phyloP scores from a whole-genome alignment of 2,329 filamentous ascomycete species.

The Elsinoe perseae region DNA sequence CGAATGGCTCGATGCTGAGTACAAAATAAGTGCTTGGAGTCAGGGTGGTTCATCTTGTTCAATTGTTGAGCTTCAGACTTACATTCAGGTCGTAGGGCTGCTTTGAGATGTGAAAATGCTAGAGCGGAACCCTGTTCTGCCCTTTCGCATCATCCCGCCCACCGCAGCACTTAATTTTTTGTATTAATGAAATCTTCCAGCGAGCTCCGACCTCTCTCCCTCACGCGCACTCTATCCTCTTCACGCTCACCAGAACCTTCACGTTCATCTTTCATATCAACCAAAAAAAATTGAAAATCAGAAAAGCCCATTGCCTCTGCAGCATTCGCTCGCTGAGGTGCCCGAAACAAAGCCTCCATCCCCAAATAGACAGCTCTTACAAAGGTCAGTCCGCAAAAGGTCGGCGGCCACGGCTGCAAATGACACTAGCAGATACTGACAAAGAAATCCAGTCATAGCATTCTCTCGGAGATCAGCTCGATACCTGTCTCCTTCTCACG shows the following conservation, averaged over 20 bases:
- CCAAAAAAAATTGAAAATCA: conserved; percentile 36
- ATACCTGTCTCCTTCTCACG: conserved; percentile 13
- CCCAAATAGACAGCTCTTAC: conserved; percentile 19
- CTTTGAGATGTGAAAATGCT: neutral
- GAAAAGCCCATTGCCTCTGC: conserved; percentile 27
- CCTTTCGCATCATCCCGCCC: neutral
- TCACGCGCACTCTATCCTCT: conserved; percentile 3
- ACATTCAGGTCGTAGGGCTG: neutral
- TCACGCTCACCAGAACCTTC: neutral
- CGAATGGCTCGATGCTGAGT: no score
- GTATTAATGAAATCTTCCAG: conserved; percentile 3
- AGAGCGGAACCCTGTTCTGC: neutral
- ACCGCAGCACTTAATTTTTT: conserved; percentile 7
- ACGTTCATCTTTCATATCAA: conserved; percentile 6
- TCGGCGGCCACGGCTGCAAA: conserved; percentile 9
- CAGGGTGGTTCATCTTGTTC: no score
- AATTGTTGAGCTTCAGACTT: neutral
- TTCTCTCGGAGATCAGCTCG: conserved; percentile 6
- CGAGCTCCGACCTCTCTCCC: neutral
- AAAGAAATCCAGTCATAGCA: conserved; percentile 1
- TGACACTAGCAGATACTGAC: conserved; percentile 10
- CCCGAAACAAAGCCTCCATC: conserved; percentile 22
- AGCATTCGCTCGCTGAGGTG: conserved; percentile 21
- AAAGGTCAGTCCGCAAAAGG: conserved; percentile 15
- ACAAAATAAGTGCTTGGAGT: no score